Evolutionary conservation across 2,329 filamentous ascomycete species (phyloP).

Genomic region (Alternaria longipes): DNA sequence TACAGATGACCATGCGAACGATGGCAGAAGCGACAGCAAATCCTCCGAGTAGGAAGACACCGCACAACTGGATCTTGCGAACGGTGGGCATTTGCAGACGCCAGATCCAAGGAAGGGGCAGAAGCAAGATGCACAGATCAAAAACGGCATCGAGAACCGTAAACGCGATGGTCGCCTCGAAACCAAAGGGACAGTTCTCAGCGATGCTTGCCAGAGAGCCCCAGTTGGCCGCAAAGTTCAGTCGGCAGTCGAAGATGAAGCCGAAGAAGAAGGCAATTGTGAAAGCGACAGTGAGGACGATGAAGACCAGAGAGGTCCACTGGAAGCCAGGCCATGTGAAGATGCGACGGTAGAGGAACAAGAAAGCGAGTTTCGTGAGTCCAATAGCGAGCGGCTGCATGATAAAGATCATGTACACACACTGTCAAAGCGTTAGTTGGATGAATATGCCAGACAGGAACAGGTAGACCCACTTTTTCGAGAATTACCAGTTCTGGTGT

Average conservation of each 20-base stretch:
- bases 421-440: neutral
- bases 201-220: slow-evolving; percentile 14
- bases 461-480: slow-evolving; percentile 1
- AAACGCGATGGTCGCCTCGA: slow-evolving; percentile 10
- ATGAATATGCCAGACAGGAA: neutral
- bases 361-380: slow-evolving; percentile 13
- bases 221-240: slow-evolving; percentile 17
- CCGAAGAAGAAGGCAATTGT: slow-evolving; percentile 16
- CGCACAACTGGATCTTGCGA: slow-evolving; percentile 14
- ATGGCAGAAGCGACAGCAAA: slow-evolving; percentile 13
- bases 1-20: slow-evolving; percentile 18
- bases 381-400: slow-evolving; percentile 16
- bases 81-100: slow-evolving; percentile 12
- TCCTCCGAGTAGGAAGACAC: slow-evolving; percentile 14
- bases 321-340: slow-evolving; percentile 14
- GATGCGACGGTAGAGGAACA: slow-evolving; percentile 17
- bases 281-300: slow-evolving; percentile 7
- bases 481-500: slow-evolving; percentile 10
- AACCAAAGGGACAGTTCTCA: slow-evolving; percentile 14
- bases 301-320: slow-evolving; percentile 2
- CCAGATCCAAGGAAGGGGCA: slow-evolving; percentile 19
- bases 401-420: slow-evolving; percentile 17
- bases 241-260: slow-evolving; percentile 13
- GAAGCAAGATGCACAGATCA: slow-evolving; percentile 12
- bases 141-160: slow-evolving; percentile 12